Evolutionary conservation across 768 basidiomycete genomes (phyloP).

Genomic region (Termitomyces sp.): DNA sequence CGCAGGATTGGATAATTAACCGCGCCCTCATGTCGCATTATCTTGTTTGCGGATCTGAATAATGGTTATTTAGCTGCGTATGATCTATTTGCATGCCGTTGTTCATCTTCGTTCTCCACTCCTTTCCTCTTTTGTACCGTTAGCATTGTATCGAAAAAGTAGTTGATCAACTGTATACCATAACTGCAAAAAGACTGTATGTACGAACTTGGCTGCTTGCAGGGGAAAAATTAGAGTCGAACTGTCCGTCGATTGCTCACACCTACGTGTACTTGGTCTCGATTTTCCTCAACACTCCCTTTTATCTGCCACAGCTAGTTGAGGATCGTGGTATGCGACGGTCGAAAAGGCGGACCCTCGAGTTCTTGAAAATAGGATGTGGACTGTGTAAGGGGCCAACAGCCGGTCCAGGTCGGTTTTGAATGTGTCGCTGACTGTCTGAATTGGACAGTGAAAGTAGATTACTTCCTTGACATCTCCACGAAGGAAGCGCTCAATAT

Average conservation of each 20-base stretch:
- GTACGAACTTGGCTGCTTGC: background rate
- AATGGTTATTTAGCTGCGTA: background rate
- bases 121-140: background rate
- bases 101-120: slow-evolving; percentile 8
- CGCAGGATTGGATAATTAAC: slow-evolving; percentile 11
- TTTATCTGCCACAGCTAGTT: background rate
- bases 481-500: background rate
- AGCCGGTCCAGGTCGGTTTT: slow-evolving; percentile 4
- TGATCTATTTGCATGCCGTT: slow-evolving; percentile 2
- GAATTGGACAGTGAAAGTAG: slow-evolving; percentile 3
- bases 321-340: background rate
- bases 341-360: background rate
- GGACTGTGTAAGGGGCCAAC: slow-evolving; percentile 4
- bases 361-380: slow-evolving; percentile 1
- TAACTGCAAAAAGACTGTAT: slow-evolving; percentile 2
- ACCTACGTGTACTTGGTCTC: background rate
- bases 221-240: background rate
- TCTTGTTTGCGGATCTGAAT: background rate
- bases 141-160: slow-evolving; percentile 9
- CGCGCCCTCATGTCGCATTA: background rate
- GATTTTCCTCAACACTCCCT: background rate
- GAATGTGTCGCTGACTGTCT: slow-evolving; percentile 1
- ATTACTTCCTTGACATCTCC: slow-evolving; percentile 5
- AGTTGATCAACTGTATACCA: slow-evolving; percentile 4
- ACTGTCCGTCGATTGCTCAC: background rate